Evolutionary conservation across 768 basidiomycete genomes (phyloP), one percentile per base, ranked within the genome.

Genomic region (Kwoniella newhampshirensis): DNA sequence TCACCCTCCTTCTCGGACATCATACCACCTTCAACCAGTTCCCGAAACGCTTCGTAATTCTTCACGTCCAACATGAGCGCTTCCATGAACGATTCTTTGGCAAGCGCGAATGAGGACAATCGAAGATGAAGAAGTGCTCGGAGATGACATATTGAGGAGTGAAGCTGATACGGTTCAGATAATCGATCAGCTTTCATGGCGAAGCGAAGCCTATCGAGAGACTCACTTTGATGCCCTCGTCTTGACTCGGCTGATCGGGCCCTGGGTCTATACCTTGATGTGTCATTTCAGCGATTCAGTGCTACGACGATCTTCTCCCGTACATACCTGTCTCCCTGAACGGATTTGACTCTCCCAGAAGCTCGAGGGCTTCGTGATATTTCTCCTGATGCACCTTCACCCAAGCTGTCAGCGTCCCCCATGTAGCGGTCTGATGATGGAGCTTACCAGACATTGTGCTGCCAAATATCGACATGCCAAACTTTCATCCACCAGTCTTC

Each of bases 111-210:
- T 11, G 91, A 87, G 67, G 91, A 92, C 15, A 97, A 81, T 71
- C 96, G 93, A 51, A 93, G 86, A 85, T 97, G 94, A 18, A 99
- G 81, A 21, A 96, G 78, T 12, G 93, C 96, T 52, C 96, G 85
- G 17, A 99, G 80, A 71, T 94, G 87, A 70, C 94, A 97, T 85
- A 97, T 93, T 2, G 94, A 96, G 3, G 96, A 91, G 79, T 98
- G 91, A 36, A 97, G 88, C 91, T 94, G 63, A 32, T n/a, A n/a
- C n/a, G n/a, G n/a, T n/a, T n/a, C n/a, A 27, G 36, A 32, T 44
- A 18, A 26, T 62, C 47, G 50, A 32, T 32, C 32, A 32, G 32
- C 32, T 32, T 40, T 39, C 27, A n/a, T n/a, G n/a, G n/a, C n/a
- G n/a, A n/a, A n/a, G n/a, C n/a, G n/a, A n/a, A n/a, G n/a, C n/a